phyloP scores from a whole-genome alignment of 2,329 filamentous ascomycete genomes.

The Fusarium piperis region DNA sequence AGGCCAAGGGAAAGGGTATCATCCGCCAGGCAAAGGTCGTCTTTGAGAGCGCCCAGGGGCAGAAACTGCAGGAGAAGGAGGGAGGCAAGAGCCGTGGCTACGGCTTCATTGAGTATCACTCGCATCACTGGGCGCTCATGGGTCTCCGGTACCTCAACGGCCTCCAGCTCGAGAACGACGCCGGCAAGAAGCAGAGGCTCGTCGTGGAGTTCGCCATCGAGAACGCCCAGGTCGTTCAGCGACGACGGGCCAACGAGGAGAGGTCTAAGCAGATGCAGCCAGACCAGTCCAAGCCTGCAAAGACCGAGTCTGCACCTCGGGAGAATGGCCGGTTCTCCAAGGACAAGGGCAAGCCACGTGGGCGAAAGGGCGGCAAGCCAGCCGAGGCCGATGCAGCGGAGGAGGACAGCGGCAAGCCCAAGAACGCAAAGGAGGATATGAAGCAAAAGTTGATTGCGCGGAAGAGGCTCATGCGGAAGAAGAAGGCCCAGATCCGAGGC shows the following conservation, averaged over 20 bases:
- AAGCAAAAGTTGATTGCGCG: constrained; percentile 83
- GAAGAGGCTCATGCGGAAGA: constrained; percentile 83
- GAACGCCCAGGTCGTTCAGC: constrained; percentile 92
- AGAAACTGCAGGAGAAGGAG: constrained; percentile 80
- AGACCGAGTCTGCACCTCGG: constrained; percentile 22
- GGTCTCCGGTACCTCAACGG: constrained; percentile 94
- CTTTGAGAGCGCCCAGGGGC: constrained; percentile 86
- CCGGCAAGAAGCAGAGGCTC: constrained; percentile 85
- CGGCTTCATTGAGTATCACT: constrained; percentile 96
- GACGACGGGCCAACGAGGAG: constrained; percentile 62
- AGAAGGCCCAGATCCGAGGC: constrained; percentile 59
- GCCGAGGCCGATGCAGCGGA: constrained; percentile 3
- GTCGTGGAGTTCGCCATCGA: constrained; percentile 99
- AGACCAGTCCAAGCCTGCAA: constrained; percentile 32
- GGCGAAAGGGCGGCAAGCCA: constrained; percentile 28
- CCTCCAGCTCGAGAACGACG: constrained; percentile 64
- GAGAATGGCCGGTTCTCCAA: constrained; percentile 30
- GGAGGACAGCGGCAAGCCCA: constrained; percentile 46
- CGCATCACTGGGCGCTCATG: constrained; percentile 94
- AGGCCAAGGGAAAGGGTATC: constrained; percentile 83
- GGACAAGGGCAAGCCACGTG: constrained; percentile 32
- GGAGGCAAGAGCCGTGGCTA: constrained; percentile 92
- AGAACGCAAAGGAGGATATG: constrained; percentile 52
- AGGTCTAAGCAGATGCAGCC: constrained; percentile 44
- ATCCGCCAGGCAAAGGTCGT: constrained; percentile 95